Evolutionary conservation across 805 yeast species (phyloP), one percentile per base, ranked within the genome.

Genomic region (Blastobotrys parvus): DNA sequence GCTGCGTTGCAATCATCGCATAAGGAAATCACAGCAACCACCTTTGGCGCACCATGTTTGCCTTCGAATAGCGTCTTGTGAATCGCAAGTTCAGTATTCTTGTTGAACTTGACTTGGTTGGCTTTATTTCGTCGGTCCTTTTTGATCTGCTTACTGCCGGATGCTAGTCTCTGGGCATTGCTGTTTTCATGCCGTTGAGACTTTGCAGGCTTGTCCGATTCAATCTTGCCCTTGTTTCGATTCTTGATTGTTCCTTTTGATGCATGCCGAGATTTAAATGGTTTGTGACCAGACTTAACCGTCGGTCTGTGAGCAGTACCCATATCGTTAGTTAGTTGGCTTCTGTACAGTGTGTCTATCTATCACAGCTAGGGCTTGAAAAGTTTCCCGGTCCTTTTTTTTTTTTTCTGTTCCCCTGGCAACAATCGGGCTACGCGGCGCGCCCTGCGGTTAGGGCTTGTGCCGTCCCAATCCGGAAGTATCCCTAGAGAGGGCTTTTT

Each of bases 201-300:
- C 11, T 20, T 45, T 40, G 64, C 61, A 8, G 42, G 38, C 41
- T 17, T 47, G 2, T 75, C 65, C 55, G 81, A 83, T 58, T 89
- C 97, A 29, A 90, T 85, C 61, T 87, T 89, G 47, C 97, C 97
- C 48, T 67, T 89, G 55, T 69, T 69, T 46, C 77, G 70, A 50
- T 86, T 84, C 59, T 88, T 94, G 56, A 90, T 63, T 29, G 88
- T 77, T 47, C 95, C 83, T 59, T 92, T 92, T 11, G 94, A 77
- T 17, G 95, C 76, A 69, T 92, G 98, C 59, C 80, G 83, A 2
- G 95, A 77, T 61, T 92, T 94, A 72, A 87, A 94, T 7, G 89
- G 74, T 67, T 92, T 92, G 57, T 90, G 95, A 38, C 79, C 79
- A 58, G 80, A 80, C 63, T 87, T 90, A 36, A 85, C 66, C 3